A percentile compares a stretch with the other conserved stretches of the same genome.
These are phyloP conservation scores for Raphanus sativus DNA, from an alignment of 345 rosid genomes.

Conservation along the genomic window DNA sequence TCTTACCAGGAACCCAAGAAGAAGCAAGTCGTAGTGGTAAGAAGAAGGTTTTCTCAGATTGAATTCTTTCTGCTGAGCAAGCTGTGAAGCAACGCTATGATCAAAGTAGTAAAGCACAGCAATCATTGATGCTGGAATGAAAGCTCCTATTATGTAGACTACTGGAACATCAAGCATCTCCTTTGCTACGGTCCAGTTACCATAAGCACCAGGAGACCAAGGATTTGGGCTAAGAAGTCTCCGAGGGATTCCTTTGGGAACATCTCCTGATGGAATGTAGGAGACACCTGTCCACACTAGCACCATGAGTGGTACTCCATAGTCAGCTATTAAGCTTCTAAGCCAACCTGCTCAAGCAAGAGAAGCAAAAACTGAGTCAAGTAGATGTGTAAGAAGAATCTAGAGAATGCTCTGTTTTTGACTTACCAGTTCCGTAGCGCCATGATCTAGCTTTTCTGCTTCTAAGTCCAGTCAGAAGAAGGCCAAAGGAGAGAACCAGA, in stretches of 20 bases:
- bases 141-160: conserved; percentile 82
- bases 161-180: conserved; percentile 83
- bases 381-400: conserved; percentile 23
- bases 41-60: conserved; percentile 90
- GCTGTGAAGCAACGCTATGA: conserved; percentile 97
- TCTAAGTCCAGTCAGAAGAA: conserved; percentile 68
- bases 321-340: conserved; percentile 85
- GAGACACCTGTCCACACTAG: conserved; percentile 91
- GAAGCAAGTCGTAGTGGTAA: conserved; percentile 88
- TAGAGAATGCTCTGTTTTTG: conserved; percentile 9
- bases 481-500: conserved; percentile 85
- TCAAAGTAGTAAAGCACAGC: conserved; percentile 95
- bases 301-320: conserved; percentile 94
- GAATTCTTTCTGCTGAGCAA: conserved; percentile 91
- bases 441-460: conserved; percentile 95
- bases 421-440: conserved; percentile 91
- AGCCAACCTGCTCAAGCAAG: conserved; percentile 63
- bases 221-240: conserved; percentile 95
- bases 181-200: conserved; percentile 83
- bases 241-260: conserved; percentile 88
- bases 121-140: conserved; percentile 95
- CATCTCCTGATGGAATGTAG: conserved; percentile 67
- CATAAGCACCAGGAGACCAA: conserved; percentile 93
- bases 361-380: conserved; percentile 23
- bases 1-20: conserved; percentile 76